These are phyloP conservation scores for Chaetomiaceae sp. DNA, from an alignment of 2,329 filamentous ascomycete genomes.

Conservation along the genomic window DNA sequence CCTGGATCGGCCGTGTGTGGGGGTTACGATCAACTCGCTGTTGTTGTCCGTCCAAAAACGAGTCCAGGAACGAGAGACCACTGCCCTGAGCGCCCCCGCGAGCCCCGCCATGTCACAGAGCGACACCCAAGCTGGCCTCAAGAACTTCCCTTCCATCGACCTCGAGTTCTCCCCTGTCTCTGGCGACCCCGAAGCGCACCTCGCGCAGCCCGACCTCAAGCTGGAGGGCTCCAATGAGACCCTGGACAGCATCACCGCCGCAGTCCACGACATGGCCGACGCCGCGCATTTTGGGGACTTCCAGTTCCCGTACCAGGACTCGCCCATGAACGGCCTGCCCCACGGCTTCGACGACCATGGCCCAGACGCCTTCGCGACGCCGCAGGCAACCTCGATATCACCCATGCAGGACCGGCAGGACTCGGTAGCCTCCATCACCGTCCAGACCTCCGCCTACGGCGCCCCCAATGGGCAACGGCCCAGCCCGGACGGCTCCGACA, in stretches of 20 bases:
- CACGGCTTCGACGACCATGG: slow-evolving; percentile 34
- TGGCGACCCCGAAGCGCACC: slow-evolving; percentile 30
- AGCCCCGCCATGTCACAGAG: slow-evolving; percentile 38
- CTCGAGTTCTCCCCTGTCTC: slow-evolving; percentile 34
- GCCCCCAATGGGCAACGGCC: slow-evolving; percentile 27
- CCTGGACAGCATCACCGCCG: slow-evolving; percentile 30
- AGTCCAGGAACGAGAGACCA: not conserved
- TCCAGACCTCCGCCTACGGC: slow-evolving; percentile 34
- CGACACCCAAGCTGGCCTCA: slow-evolving; percentile 31
- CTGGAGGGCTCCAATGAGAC: slow-evolving; percentile 35
- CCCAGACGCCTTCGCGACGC: slow-evolving; percentile 31
- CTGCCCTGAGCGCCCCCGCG: not conserved
- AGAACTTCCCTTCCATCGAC: slow-evolving; percentile 34
- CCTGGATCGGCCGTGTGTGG: slow-evolving; percentile 16
- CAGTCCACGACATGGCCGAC: slow-evolving; percentile 39
- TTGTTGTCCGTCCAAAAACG: slow-evolving; percentile 16
- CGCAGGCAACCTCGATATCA: slow-evolving; percentile 33
- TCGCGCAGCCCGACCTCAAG: slow-evolving; percentile 33
- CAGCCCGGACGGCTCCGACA: slow-evolving; percentile 42
- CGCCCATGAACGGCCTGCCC: slow-evolving; percentile 39
- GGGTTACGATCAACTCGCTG: slow-evolving; percentile 20
- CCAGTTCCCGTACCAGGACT: slow-evolving; percentile 46
- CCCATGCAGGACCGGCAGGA: slow-evolving; percentile 36
- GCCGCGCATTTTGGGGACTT: slow-evolving; percentile 50
- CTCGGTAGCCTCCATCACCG: slow-evolving; percentile 35